phyloP scores from a whole-genome alignment of 2,329 filamentous ascomycete species.

The Didymella keratinophila region DNA sequence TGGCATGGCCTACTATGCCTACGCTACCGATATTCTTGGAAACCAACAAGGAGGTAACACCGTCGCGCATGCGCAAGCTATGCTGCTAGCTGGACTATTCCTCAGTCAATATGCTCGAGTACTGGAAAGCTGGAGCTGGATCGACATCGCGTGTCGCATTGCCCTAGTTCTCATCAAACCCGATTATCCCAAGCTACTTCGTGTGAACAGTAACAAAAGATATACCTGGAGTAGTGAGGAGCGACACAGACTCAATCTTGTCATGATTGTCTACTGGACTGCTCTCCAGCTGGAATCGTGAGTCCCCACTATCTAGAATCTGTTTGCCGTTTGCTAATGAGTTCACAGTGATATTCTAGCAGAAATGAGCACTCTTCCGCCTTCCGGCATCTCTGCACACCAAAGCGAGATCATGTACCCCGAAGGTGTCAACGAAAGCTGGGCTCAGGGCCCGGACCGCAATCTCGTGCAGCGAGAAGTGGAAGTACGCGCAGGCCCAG shows the following conservation, averaged over 20 bases:
- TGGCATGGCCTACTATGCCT: conserved; percentile 87
- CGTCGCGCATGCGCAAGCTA: conserved; percentile 83
- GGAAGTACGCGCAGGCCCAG: conserved; percentile 15
- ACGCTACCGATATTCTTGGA: conserved; percentile 85
- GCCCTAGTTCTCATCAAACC: conserved; percentile 78
- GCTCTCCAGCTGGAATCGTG: conserved; percentile 86
- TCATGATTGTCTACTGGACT: conserved; percentile 83
- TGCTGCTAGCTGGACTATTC: conserved; percentile 87
- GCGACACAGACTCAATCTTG: conserved; percentile 49
- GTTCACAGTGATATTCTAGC: conserved; percentile 75
- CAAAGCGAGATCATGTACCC: conserved; percentile 72
- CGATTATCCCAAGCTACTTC: conserved; percentile 45
- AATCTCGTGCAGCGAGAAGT: conserved; percentile 14
- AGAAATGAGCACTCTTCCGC: conserved; percentile 72
- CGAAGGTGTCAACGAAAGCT: conserved; percentile 60
- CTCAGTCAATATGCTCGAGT: conserved; percentile 87
- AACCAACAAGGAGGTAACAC: conserved; percentile 80
- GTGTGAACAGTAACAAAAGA: conserved; percentile 29
- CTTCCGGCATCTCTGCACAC: conserved; percentile 65
- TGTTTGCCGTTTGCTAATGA: too few species aligned
- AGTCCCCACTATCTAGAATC: too few species aligned
- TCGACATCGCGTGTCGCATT: conserved; percentile 66
- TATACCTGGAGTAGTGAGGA: conserved; percentile 32
- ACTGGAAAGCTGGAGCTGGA: conserved; percentile 82
- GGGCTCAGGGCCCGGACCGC: too few species aligned